Percentiles rank a stretch among this genome's conserved stretches.
Conservation (phyloP, 1,284 basidiomycete species). For the Leccinum olivaceoglutinosum region DNA sequence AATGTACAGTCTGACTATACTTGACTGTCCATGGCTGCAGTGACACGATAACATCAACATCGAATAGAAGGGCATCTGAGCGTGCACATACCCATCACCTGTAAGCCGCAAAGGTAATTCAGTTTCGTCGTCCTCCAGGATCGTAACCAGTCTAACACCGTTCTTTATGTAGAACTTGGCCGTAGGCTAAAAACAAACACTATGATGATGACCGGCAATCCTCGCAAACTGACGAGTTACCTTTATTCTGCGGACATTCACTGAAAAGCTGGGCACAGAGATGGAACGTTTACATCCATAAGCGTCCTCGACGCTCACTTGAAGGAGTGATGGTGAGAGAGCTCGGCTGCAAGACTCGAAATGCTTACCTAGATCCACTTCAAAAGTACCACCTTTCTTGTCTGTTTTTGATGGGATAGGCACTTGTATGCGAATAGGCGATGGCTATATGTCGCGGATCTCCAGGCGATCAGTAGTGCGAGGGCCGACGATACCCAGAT, state of each 20-base stretch:
- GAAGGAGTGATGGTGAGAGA: background rate
- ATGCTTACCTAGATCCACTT: constrained; percentile 67
- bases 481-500: constrained; percentile 72
- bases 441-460: constrained; percentile 52
- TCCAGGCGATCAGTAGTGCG: constrained; percentile 54
- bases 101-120: constrained; percentile 78
- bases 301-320: constrained; percentile 83
- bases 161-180: constrained; percentile 76
- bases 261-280: constrained; percentile 74
- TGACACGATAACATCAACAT: constrained; percentile 1
- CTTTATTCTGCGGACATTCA: constrained; percentile 84
- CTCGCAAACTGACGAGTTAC: constrained; percentile 35
- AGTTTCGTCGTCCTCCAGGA: constrained; percentile 75
- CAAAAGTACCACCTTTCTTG: constrained; percentile 71
- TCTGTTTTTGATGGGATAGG: constrained; percentile 66
- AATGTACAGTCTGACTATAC: constrained; percentile 53
- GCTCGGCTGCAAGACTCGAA: background rate
- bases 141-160: constrained; percentile 51
- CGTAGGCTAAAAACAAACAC: constrained; percentile 55
- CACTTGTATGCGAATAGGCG: constrained; percentile 55
- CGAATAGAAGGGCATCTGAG: constrained; percentile 5
- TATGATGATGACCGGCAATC: background rate
- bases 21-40: constrained; percentile 78
- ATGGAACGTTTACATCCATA: constrained; percentile 83
- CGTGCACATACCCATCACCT: constrained; percentile 65